Conservation (phyloP, 2,329 filamentous ascomycete genomes). For the Plectosphaerella cucumerina region DNA sequence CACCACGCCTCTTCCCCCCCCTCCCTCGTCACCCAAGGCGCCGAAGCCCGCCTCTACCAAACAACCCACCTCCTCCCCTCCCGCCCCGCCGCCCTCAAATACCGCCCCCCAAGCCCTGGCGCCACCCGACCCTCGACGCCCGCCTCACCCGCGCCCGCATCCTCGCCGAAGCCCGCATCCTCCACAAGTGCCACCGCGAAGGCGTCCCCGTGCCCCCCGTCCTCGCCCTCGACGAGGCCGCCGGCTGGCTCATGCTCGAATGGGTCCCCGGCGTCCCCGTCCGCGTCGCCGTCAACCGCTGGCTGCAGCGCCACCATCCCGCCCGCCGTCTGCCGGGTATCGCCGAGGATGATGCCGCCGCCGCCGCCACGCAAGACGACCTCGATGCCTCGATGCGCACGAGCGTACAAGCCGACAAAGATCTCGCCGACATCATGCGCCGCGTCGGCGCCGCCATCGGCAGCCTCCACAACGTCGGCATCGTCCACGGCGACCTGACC, state of each 20-base stretch:
- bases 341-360: neutral
- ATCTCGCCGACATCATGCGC: conserved; percentile 60
- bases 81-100: conserved; percentile 76
- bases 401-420: conserved; percentile 32
- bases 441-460: conserved; percentile 70
- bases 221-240: conserved; percentile 59
- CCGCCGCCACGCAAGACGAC: neutral
- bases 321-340: conserved; percentile 14
- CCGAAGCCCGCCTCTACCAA: conserved; percentile 90
- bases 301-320: conserved; percentile 47
- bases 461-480: conserved; percentile 73
- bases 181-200: conserved; percentile 73
- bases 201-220: conserved; percentile 80
- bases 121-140: conserved; percentile 83
- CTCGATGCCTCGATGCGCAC: too few species aligned
- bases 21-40: conserved; percentile 81
- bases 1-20: conserved; percentile 57
- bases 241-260: conserved; percentile 77
- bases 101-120: conserved; percentile 90
- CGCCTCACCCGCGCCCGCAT: conserved; percentile 84
- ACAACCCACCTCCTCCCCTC: conserved; percentile 70
- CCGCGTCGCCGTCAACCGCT: conserved; percentile 63
- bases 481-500: conserved; percentile 93
- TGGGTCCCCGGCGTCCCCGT: conserved; percentile 76
- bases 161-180: conserved; percentile 80